Percentiles rank a stretch among this genome's conserved stretches.
Conservation (phyloP, 2,329 filamentous ascomycete species). For the Cladophialophora psammophila region DNA sequence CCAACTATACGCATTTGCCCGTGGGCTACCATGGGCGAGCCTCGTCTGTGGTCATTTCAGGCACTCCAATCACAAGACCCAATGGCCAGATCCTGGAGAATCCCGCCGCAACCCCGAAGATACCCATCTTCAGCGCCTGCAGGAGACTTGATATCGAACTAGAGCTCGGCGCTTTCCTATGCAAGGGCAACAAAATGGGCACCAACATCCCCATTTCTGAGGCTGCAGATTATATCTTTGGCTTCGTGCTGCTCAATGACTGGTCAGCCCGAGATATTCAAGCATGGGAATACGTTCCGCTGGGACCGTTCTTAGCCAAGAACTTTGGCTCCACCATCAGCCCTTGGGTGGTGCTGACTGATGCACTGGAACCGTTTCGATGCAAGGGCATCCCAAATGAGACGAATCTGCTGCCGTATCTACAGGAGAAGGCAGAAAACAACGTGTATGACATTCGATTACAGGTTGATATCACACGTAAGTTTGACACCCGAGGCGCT, state of each 20-base stretch:
- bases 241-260: conserved; percentile 83
- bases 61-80: conserved; percentile 72
- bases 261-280: conserved; percentile 87
- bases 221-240: conserved; percentile 77
- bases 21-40: conserved; percentile 81
- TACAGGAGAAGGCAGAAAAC: conserved; percentile 66
- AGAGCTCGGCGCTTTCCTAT: conserved; percentile 79
- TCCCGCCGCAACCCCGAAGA: conserved; percentile 66
- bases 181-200: conserved; percentile 69
- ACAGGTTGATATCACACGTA: conserved; percentile 68
- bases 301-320: conserved; percentile 84
- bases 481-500: conserved; percentile 41
- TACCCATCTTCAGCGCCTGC: conserved; percentile 69
- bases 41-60: conserved; percentile 60
- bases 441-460: conserved; percentile 74
- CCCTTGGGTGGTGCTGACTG: conserved; percentile 78
- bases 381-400: conserved; percentile 63
- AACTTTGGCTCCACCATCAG: conserved; percentile 82
- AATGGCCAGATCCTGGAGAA: conserved; percentile 76
- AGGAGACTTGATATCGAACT: conserved; percentile 79
- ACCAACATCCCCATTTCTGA: conserved; percentile 67
- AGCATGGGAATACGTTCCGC: conserved; percentile 81
- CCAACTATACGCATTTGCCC: conserved; percentile 82
- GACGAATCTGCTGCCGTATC: conserved; percentile 65
- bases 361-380: conserved; percentile 75